Conservation (phyloP, 768 basidiomycete genomes). For the Calocera cornea region DNA sequence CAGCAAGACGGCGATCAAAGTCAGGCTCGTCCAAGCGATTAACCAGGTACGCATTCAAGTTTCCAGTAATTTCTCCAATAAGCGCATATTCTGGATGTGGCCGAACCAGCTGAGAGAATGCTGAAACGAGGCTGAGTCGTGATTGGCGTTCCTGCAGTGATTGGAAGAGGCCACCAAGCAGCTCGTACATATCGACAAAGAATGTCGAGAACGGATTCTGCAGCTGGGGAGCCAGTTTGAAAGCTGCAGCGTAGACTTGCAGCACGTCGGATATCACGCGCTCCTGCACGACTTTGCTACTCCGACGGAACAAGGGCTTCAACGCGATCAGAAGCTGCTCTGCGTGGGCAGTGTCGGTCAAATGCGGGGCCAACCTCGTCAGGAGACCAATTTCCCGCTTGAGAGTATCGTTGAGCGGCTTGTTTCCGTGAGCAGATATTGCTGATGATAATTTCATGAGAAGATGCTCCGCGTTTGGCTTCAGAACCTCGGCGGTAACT, state of each 20-base stretch:
- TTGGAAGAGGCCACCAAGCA: slow-evolving; percentile 69
- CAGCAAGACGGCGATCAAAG: slow-evolving; percentile 69
- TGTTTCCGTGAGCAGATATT: slow-evolving; percentile 37
- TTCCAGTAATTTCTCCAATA: slow-evolving; percentile 44
- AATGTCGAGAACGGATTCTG: slow-evolving; percentile 31
- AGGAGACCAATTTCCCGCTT: slow-evolving; percentile 75
- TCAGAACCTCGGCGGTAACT: slow-evolving; percentile 42
- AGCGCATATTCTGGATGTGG: slow-evolving; percentile 27
- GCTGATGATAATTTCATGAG: slow-evolving; percentile 48
- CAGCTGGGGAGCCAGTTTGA: slow-evolving; percentile 55
- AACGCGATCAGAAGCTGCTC: slow-evolving; percentile 57
- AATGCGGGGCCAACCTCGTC: slow-evolving; percentile 62
- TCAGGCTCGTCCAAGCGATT: slow-evolving; percentile 83
- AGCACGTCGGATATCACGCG: slow-evolving; percentile 74
- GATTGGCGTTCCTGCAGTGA: slow-evolving; percentile 56
- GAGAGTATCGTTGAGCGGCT: slow-evolving; percentile 35
- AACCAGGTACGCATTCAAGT: slow-evolving; percentile 73
- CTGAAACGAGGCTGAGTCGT: slow-evolving; percentile 51
- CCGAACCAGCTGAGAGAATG: slow-evolving; percentile 46
- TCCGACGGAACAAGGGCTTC: slow-evolving; percentile 64
- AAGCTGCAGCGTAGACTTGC: slow-evolving; percentile 49
- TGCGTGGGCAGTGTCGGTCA: slow-evolving; percentile 57
- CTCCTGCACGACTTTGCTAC: slow-evolving; percentile 64
- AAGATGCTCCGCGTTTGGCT: slow-evolving; percentile 39
- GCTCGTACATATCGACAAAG: slow-evolving; percentile 42